Evolutionary conservation across 2,329 filamentous ascomycete species (phyloP).

Genomic region (Periconia digitata): DNA sequence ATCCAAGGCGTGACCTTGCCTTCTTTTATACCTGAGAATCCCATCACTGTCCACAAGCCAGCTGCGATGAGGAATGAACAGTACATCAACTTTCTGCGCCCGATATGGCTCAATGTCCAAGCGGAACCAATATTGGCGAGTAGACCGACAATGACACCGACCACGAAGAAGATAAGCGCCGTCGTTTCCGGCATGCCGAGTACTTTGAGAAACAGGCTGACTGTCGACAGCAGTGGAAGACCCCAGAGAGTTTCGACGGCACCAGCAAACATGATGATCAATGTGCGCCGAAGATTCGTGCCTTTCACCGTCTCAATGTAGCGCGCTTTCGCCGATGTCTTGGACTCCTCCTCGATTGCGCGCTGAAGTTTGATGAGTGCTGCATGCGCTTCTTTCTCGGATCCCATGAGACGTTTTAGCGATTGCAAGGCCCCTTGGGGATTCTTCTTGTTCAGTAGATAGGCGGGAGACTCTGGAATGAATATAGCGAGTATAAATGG

Average conservation of each 20-base stretch:
- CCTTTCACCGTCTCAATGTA: slow-evolving; percentile 24
- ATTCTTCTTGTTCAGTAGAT: slow-evolving; percentile 45
- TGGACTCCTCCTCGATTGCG: slow-evolving; percentile 53
- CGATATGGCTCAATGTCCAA: slow-evolving; percentile 17
- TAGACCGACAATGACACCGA: slow-evolving; percentile 13
- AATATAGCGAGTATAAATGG: slow-evolving; percentile 45
- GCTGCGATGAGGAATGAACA: slow-evolving; percentile 10
- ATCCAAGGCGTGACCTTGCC: slow-evolving; percentile 13
- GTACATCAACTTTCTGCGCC: slow-evolving; percentile 11
- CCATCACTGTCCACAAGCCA: slow-evolving; percentile 15
- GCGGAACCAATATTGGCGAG: slow-evolving; percentile 12
- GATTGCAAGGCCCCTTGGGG: slow-evolving; percentile 44
- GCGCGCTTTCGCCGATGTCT: slow-evolving; percentile 41
- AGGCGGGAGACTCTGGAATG: slow-evolving; percentile 54
- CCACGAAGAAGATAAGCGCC: slow-evolving; percentile 15
- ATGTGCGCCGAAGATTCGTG: slow-evolving; percentile 17
- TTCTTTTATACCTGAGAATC: slow-evolving; percentile 17
- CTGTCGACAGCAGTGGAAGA: slow-evolving; percentile 47
- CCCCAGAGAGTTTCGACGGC: slow-evolving; percentile 51
- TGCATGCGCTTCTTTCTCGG: slow-evolving; percentile 29
- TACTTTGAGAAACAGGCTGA: slow-evolving; percentile 40
- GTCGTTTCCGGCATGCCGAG: slow-evolving; percentile 12
- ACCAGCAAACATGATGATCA: slow-evolving; percentile 44
- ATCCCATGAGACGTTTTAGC: slow-evolving; percentile 51
- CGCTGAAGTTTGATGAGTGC: slow-evolving; percentile 37